These are phyloP conservation scores for Abrus pulchellus DNA, from an alignment of 306 rosid genomes.

Conservation along the genomic window DNA sequence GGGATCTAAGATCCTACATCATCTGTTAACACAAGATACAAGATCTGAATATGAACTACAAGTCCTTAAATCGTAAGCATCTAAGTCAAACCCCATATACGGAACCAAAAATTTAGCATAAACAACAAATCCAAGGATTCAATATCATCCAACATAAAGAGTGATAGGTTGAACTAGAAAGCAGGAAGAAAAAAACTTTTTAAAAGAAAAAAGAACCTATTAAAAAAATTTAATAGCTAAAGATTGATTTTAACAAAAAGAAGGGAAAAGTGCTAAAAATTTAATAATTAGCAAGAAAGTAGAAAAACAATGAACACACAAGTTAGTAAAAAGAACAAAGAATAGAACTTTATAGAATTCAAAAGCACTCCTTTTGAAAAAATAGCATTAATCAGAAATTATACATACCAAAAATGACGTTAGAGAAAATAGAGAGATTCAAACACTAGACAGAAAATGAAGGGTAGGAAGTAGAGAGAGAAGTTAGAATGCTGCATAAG, in stretches of 20 bases:
- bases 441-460: neutral
- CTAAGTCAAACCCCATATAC: constrained; percentile 67
- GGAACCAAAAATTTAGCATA: constrained; percentile 11
- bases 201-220: neutral
- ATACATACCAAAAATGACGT: constrained; percentile 32
- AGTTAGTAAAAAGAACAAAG: constrained; percentile 24
- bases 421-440: constrained; percentile 43
- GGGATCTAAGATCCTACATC: constrained; percentile 56
- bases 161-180: neutral
- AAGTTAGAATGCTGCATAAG: constrained; percentile 20
- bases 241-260: neutral
- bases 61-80: constrained; percentile 31
- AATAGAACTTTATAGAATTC: constrained; percentile 40
- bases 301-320: constrained; percentile 10
- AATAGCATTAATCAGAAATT: constrained; percentile 31
- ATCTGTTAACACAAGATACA: constrained; percentile 50
- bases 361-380: constrained; percentile 19
- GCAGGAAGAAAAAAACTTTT: neutral
- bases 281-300: constrained; percentile 1
- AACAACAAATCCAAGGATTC: constrained; percentile 46
- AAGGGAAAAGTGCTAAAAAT: neutral
- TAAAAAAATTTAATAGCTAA: constrained; percentile 14
- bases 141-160: constrained; percentile 39
- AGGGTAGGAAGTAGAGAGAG: constrained; percentile 39
- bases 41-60: constrained; percentile 64